Percentiles rank a stretch among this genome's conserved stretches.
These are phyloP conservation scores for Trichoderma pleuroti DNA, from an alignment of 2,329 filamentous ascomycete genomes.

Conservation along the genomic window DNA sequence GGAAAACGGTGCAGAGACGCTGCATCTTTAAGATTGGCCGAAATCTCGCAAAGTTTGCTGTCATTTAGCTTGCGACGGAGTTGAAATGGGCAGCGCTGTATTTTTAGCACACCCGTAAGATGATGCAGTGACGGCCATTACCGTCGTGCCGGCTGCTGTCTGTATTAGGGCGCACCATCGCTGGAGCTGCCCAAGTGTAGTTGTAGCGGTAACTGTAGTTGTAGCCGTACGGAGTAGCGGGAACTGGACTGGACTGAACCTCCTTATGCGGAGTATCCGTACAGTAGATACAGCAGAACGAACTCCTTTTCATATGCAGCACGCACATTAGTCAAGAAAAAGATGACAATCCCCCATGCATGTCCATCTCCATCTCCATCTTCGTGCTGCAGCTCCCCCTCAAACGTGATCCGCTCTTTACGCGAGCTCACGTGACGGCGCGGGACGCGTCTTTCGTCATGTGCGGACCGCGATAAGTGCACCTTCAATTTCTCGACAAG, in stretches of 20 bases:
- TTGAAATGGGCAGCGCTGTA: neutral
- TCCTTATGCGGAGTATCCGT: no score
- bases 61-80: neutral
- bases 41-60: constrained; percentile 1
- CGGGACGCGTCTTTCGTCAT: constrained; percentile 29
- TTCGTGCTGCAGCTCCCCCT: neutral
- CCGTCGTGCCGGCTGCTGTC: no score
- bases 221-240: neutral
- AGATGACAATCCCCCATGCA: neutral
- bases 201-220: neutral
- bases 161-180: no score
- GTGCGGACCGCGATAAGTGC: neutral
- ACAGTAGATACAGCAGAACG: neutral
- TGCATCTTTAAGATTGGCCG: neutral
- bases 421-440: constrained; percentile 36
- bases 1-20: neutral
- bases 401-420: constrained; percentile 27
- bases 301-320: neutral
- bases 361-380: neutral
- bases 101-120: neutral
- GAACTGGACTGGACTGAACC: no score
- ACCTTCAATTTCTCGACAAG: neutral
- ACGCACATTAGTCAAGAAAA: neutral
- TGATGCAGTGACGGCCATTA: neutral
- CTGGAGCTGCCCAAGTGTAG: no score